Base-by-base conservation (phyloP, 2,329 filamentous ascomycete species). In the Aspergillus calidoustus region DNA sequence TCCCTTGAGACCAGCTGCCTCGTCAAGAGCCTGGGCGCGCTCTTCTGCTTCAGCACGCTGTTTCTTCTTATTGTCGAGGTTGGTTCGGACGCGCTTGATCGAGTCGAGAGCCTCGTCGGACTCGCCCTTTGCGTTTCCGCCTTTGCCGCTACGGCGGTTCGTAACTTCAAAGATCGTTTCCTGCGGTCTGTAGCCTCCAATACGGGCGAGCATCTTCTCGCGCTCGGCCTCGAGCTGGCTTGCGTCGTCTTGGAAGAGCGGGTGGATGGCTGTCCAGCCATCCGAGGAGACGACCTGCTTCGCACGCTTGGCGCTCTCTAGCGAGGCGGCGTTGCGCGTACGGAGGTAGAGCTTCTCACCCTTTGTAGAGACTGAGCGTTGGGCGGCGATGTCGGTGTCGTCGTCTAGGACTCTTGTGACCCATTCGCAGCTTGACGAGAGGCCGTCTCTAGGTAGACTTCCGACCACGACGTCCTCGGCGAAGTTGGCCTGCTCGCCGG, bases 81-180 rank as follows among this genome's bases (percentile, higher is more conserved):
- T 75, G 5, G 69, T 77, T 22, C 80, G 77, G 23, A 82, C 74
- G 49, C 78, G 74, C 57, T 78, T 77, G 63, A 82, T 81, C 8
- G 77, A 79, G 49, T 84, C 74, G 80, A 87, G 50, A 83, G 88
- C 57, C 84, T 89, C 62, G 90, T 92, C 74, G 84, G 89, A 74
- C 86, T 86, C 71, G 9, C 9, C 57, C 84, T 89, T 62, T 89
- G 92, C 74, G 84, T 89, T 74, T 86, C 86, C 71, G 89, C 86
- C 72, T 90, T 84, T 83, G 66, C 91, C 89, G 44, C 88, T 90
- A 63, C 89, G 86, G 68, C 89, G 87, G 7, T 91, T 91, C 66
- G 91, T 91, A 65, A 97, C 89, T 77, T 99, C 95, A 69, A 99
- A 99, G n/a, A 99, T 92, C 0, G 94, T 98, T 77, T 99, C 95